Base-by-base conservation (phyloP, 495 filamentous ascomycete genomes). In the Cairneyella variabilis region DNA sequence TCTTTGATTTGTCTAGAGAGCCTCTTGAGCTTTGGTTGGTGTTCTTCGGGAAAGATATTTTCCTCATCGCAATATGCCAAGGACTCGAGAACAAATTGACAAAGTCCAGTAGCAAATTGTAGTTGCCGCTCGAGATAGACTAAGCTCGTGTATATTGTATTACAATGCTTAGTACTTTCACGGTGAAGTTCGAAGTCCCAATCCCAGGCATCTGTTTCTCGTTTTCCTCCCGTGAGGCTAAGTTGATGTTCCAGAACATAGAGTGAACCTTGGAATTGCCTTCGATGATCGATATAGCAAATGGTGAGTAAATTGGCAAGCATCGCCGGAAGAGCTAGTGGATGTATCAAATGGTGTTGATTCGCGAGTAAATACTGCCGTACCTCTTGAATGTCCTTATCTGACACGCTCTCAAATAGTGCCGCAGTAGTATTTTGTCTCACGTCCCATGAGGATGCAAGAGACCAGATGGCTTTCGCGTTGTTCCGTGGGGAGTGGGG, bases 141-240 rank as follows among this genome's bases (percentile, higher is more conserved):
- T 18, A 48, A 36, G 2, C 45, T 18, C 5, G 45, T 48, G 14
- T 34, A 48, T 9, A 37, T 30, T 3, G 17, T 22, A 32, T 48
- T 22, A 18, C 45, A 32, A 3, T 48, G 45, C 28, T 48, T 48
- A 12, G 45, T 48, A 16, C 7, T 48, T 2, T 48, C 28, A 8
- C 45, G 26, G 23, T 48, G 30, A 9, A 48, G 45, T 3, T 36
- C 45, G 45, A 23, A 48, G 18, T 48, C 45, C 45, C 45, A 48
- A 32, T 34, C 28, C 45, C 45, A 48, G 37, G 27, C 45, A 37
- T 48, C 45, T 5, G 45, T 48, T 34, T 10, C 17, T 25, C 45
- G 25, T 36, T 20, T 4, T 3, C 45, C 45, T 17, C 45, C 14
- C 17, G 45, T 37, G 11, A 48, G 34, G 10, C 45, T 30, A 9